Percentiles rank a stretch among this genome's conserved stretches.
Evolutionary conservation across 2,329 filamentous ascomycete species (phyloP).

Genomic region (Didymella sp.): DNA sequence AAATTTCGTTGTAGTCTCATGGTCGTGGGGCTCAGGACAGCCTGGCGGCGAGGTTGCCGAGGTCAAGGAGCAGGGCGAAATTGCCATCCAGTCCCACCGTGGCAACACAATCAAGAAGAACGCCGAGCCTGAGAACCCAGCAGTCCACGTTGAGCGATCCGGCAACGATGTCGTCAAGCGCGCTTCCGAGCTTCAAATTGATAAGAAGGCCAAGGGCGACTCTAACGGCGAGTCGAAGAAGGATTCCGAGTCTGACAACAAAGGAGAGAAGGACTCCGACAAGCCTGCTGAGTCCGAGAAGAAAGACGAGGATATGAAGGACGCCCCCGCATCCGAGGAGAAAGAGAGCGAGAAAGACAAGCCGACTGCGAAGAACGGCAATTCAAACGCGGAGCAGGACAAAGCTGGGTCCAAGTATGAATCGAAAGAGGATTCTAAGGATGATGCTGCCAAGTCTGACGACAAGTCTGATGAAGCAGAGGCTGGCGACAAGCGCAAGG

Average conservation of each 20-base stretch:
- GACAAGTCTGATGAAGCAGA: slow-evolving; percentile 35
- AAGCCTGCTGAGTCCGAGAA: slow-evolving; percentile 42
- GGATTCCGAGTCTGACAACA: slow-evolving; percentile 41
- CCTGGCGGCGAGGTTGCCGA: slow-evolving; percentile 65
- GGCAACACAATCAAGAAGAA: slow-evolving; percentile 71
- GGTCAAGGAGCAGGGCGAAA: slow-evolving; percentile 65
- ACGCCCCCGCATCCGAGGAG: slow-evolving; percentile 31
- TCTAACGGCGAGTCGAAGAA: slow-evolving; percentile 47
- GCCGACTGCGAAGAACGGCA: slow-evolving; percentile 41
- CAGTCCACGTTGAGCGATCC: slow-evolving; percentile 64
- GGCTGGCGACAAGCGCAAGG: slow-evolving; percentile 48
- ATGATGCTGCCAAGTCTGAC: slow-evolving; percentile 14
- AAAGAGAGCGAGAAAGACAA: slow-evolving; percentile 41
- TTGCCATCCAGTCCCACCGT: slow-evolving; percentile 66
- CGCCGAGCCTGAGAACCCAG: slow-evolving; percentile 66
- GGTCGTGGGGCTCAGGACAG: slow-evolving; percentile 64
- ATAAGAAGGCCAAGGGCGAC: slow-evolving; percentile 51
- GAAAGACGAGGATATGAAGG: slow-evolving; percentile 49
- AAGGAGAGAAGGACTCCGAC: slow-evolving; percentile 38
- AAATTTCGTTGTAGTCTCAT: slow-evolving; percentile 61
- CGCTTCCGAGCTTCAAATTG: slow-evolving; percentile 65
- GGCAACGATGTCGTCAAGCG: slow-evolving; percentile 72
- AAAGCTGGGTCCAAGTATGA: slow-evolving; percentile 27
- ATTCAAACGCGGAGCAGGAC: slow-evolving; percentile 36
- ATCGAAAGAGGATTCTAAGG: slow-evolving; percentile 24